Percentiles rank a stretch among this genome's conserved stretches.
phyloP scores from a whole-genome alignment of 257 asterid species.

The Solanum gandarillasii region DNA sequence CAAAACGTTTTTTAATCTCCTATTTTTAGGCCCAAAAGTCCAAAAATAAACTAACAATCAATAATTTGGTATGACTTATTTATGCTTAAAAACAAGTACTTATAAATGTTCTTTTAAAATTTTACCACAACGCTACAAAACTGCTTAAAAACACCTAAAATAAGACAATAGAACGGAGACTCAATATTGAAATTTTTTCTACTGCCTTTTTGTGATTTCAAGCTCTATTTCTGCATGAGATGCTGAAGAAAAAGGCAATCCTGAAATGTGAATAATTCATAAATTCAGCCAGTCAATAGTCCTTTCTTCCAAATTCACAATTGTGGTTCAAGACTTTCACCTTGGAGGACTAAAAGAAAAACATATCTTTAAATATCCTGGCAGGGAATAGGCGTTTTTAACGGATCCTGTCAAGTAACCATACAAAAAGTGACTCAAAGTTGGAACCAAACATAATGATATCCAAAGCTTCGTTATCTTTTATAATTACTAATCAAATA shows the following conservation, averaged over 20 bases:
- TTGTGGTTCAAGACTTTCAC: not conserved
- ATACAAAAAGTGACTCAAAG: not conserved
- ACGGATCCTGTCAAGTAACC: slow-evolving; percentile 41
- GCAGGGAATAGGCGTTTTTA: slow-evolving; percentile 21
- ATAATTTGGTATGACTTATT: no score
- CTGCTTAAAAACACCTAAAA: no score
- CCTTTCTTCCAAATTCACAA: not conserved
- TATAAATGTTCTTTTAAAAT: no score
- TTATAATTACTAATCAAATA: not conserved
- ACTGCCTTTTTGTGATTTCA: not conserved
- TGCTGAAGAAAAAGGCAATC: not conserved
- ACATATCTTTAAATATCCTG: not conserved
- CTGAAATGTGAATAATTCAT: not conserved
- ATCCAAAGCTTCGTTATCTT: slow-evolving; percentile 16
- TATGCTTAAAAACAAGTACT: no score
- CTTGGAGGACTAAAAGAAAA: not conserved
- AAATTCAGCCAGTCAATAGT: not conserved
- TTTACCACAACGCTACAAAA: no score
- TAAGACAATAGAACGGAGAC: not conserved
- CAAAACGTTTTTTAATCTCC: no score
- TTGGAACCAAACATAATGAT: slow-evolving; percentile 15
- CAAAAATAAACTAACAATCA: no score
- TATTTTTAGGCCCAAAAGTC: no score
- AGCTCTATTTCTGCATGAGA: not conserved
- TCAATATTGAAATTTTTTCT: not conserved